Conservation (phyloP, 257 asterid genomes). For the Solanum bulbocastanum region DNA sequence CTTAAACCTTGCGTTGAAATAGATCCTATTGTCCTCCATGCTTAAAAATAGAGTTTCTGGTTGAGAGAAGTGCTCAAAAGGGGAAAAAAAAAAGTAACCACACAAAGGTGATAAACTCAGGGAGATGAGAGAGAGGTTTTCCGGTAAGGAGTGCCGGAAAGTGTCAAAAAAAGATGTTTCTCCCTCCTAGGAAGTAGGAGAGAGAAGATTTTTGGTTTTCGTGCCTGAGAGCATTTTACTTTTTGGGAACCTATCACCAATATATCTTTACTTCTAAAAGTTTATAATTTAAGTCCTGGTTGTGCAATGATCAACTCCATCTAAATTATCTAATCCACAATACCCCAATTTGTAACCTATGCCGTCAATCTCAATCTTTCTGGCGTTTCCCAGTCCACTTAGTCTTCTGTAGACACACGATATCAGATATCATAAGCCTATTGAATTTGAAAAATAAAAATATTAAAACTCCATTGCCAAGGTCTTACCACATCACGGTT, state of each 20-base stretch:
- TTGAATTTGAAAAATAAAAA: background rate
- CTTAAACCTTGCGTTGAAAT: too few species aligned
- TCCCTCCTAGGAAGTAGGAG: too few species aligned
- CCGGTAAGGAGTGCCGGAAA: too few species aligned
- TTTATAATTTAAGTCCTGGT: background rate
- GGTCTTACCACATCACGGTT: conserved; percentile 86
- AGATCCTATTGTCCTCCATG: too few species aligned
- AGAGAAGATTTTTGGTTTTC: too few species aligned
- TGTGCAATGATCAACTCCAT: background rate
- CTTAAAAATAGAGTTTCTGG: too few species aligned
- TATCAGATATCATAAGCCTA: background rate
- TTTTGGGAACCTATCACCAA: background rate
- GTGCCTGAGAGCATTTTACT: too few species aligned
- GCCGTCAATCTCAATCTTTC: background rate
- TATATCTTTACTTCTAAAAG: background rate
- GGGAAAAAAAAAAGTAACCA: too few species aligned
- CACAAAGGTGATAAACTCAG: too few species aligned
- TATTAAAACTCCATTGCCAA: background rate
- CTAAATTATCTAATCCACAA: background rate
- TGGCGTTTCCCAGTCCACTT: background rate
- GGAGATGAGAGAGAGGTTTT: too few species aligned
- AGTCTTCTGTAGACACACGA: background rate
- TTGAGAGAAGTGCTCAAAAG: too few species aligned
- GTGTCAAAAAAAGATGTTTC: too few species aligned
- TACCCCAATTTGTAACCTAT: background rate